Evolutionary conservation across 257 asterid genomes (phyloP).

Genomic region (Nicotiana attenuata): DNA sequence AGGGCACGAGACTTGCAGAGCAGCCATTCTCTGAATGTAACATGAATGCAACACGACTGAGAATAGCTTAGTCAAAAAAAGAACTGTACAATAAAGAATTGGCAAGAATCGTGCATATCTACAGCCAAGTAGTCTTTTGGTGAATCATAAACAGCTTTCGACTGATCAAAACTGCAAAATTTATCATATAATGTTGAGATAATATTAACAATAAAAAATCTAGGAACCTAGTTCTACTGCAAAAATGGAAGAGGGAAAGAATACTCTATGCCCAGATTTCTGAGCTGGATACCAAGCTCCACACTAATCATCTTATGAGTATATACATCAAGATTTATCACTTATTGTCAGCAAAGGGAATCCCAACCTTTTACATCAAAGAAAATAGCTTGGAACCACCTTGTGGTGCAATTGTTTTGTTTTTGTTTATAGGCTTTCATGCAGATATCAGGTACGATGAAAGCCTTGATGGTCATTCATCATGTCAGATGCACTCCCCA

Average conservation of each 20-base stretch:
- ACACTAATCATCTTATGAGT: neutral
- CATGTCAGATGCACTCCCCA: constrained; percentile 9
- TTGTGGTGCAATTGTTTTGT: neutral
- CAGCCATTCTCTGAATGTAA: neutral
- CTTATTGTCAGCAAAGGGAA: neutral
- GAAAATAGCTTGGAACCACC: neutral
- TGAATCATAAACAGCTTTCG: neutral
- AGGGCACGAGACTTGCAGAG: neutral
- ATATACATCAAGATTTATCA: neutral
- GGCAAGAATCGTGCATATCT: neutral
- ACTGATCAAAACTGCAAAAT: neutral
- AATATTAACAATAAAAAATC: neutral
- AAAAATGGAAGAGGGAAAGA: neutral
- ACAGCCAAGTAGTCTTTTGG: neutral
- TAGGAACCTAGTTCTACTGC: neutral
- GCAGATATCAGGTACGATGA: neutral
- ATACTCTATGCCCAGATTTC: neutral
- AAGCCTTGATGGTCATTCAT: neutral
- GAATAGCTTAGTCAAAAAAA: neutral
- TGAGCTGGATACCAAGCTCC: neutral
- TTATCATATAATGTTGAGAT: neutral
- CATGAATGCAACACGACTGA: neutral
- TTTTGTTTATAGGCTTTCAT: neutral
- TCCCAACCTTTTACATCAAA: neutral
- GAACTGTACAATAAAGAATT: neutral